phyloP scores from a whole-genome alignment of 495 filamentous ascomycete genomes.

The Cercophora scortea region DNA sequence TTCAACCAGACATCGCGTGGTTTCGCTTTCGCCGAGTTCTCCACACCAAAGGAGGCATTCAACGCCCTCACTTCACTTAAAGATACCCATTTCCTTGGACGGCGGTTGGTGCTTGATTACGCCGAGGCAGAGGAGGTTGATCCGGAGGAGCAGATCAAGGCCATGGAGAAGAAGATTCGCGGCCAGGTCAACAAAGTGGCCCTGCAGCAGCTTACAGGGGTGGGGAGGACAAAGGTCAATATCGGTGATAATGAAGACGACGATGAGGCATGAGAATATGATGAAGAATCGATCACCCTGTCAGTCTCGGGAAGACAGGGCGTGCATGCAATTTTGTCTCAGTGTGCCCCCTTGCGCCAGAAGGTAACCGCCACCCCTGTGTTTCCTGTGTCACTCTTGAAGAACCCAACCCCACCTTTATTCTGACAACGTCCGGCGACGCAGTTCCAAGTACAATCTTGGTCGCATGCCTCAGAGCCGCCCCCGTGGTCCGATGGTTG shows the following conservation, averaged over 20 bases:
- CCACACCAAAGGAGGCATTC: conserved; percentile 83
- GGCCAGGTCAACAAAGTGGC: conserved; percentile 81
- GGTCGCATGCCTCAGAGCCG: conserved; percentile 12
- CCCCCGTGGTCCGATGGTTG: too few relatives aligned
- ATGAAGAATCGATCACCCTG: conserved; percentile 12
- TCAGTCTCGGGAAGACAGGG: conserved; percentile 7
- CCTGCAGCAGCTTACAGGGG: conserved; percentile 74
- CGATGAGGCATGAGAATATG: conserved; percentile 24
- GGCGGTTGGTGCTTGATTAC: conserved; percentile 83
- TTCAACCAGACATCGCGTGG: conserved; percentile 81
- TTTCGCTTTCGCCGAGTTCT: conserved; percentile 95
- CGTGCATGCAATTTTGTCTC: conserved; percentile 12
- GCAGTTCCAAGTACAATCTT: conserved; percentile 15
- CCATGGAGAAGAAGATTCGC: conserved; percentile 91
- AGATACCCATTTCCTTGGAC: conserved; percentile 88
- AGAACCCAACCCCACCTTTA: conserved; percentile 6
- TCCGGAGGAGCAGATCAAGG: conserved; percentile 89
- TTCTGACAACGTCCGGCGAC: conserved; percentile 10
- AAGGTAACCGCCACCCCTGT: conserved; percentile 8
- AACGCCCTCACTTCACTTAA: conserved; percentile 85
- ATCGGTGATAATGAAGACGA: conserved; percentile 66
- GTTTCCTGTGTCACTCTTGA: conserved; percentile 5
- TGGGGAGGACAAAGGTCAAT: conserved; percentile 79
- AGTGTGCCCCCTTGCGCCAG: conserved; percentile 12
- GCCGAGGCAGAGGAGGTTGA: conserved; percentile 77